A percentile compares a stretch with the other conserved stretches of the same genome.
Evolutionary conservation across 805 yeast genomes (phyloP).

Genomic region (Saccharomycopsis sp.): DNA sequence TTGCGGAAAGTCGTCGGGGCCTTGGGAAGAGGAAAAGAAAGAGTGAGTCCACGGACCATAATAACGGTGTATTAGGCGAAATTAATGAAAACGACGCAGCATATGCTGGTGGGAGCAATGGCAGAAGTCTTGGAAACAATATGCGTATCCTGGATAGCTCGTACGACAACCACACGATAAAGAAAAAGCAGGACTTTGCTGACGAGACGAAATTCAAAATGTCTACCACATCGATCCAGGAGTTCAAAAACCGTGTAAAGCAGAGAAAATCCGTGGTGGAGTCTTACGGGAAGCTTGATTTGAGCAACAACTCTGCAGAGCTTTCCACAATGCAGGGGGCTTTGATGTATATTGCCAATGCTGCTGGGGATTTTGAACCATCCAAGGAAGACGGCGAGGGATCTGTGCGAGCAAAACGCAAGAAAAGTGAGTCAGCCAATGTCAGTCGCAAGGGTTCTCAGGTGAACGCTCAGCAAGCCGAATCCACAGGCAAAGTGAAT

Average conservation of each 20-base stretch:
- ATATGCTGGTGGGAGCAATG: too few species aligned
- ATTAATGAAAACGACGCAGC: background rate
- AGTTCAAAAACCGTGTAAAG: slow-evolving; percentile 1
- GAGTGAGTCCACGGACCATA: slow-evolving; percentile 19
- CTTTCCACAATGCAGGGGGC: slow-evolving; percentile 48
- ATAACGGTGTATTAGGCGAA: background rate
- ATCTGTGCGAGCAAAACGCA: background rate
- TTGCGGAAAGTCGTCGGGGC: slow-evolving; percentile 53
- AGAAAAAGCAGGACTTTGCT: slow-evolving; percentile 15
- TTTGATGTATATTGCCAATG: slow-evolving; percentile 64
- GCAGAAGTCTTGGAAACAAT: background rate
- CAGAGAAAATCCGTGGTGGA: slow-evolving; percentile 6
- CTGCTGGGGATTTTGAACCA: slow-evolving; percentile 69
- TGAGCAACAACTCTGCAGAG: slow-evolving; percentile 18
- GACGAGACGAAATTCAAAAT: background rate
- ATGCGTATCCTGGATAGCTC: slow-evolving; percentile 19
- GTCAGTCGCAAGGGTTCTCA: background rate
- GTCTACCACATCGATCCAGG: background rate
- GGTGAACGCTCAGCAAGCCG: background rate
- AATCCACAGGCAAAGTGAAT: background rate
- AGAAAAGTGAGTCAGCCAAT: background rate
- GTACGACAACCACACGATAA: slow-evolving; percentile 8
- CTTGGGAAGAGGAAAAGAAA: slow-evolving; percentile 31
- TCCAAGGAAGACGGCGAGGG: too few species aligned
- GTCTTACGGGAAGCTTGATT: slow-evolving; percentile 1